Evolutionary conservation across 2,329 filamentous ascomycete species (phyloP), one percentile per base, ranked within the genome.

Genomic region (Myriangium duriaei): DNA sequence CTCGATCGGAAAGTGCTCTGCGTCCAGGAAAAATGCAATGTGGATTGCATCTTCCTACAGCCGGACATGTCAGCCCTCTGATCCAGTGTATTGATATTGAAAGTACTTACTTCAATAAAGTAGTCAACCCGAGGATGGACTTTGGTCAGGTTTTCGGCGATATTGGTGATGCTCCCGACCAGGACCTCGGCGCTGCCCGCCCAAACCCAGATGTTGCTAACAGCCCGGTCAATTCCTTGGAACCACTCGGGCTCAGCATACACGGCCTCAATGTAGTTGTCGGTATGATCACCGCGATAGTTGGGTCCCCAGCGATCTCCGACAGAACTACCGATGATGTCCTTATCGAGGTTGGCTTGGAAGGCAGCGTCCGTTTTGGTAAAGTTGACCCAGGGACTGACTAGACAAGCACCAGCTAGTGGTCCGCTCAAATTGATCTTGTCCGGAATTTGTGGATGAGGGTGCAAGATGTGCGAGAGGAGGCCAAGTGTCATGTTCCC

Each of bases 371-470:
- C 62, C 12, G 62, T 53, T 1, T 57, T 59, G n/a, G 61, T 57
- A 43, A 78, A 68, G 1, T 63, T 63, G 2, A 64, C 59, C 74
- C 75, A 79, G 0, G 75, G 74, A 0, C 65, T 68, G 39, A 79
- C 65, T 5, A 76, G 58, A 5, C 76, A 49, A 0, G 65, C 62
- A 3, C 63, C 71, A 2, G 62, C 62, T 11, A 78, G 54, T 6
- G 62, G 63, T 3, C 50, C 51, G 0, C 54, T 48, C 5, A 72
- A 50, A 0, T 51, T 39, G 13, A 76, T 44, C 17, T 43, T 44
- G 16, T 40, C 31, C 1, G 61, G 51, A 30, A 74, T 62, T 1
- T 67, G 59, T 0, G 69, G 62, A 42, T 76, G 73, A 0, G 74
- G 71, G 48, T 79, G 74, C 0, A 65, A 53, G 30, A 72, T 51